Conservation (phyloP, 495 filamentous ascomycete genomes). For the Aspergillus bertholletiae region DNA sequence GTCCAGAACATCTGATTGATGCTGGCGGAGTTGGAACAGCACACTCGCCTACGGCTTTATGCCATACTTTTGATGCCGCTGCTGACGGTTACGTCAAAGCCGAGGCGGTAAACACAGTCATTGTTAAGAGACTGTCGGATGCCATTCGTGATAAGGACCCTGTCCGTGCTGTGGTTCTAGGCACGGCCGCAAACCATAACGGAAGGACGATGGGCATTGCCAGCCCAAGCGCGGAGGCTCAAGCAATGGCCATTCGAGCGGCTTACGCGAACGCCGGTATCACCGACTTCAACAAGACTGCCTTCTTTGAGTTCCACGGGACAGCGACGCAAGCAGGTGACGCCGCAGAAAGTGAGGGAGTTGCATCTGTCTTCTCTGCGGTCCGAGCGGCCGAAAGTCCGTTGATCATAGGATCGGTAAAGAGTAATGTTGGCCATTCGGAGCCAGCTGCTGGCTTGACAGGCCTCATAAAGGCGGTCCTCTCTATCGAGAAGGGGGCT, state of each 20-base stretch:
- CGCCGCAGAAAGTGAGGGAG: not conserved
- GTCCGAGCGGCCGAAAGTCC: not conserved
- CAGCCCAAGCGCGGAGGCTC: not conserved
- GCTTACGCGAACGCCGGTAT: not conserved
- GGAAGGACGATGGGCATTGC: not conserved
- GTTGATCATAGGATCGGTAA: not conserved
- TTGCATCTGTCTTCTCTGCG: not conserved
- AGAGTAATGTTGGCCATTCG: conserved; percentile 18
- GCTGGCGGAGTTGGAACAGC: no score
- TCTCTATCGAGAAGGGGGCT: conserved; percentile 18
- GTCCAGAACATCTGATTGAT: no score
- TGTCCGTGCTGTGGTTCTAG: conserved; percentile 25
- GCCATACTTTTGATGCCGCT: conserved; percentile 23
- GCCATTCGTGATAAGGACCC: conserved; percentile 20
- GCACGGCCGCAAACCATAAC: not conserved
- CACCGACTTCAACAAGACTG: not conserved
- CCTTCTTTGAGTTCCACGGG: not conserved
- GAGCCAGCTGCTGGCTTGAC: conserved; percentile 21
- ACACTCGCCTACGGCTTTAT: not conserved
- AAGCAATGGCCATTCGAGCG: not conserved
- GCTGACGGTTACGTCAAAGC: conserved; percentile 38
- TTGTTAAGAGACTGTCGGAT: conserved; percentile 27
- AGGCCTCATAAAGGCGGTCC: conserved; percentile 20
- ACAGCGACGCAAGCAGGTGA: not conserved
- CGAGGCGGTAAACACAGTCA: conserved; percentile 28